Base-by-base conservation (phyloP, 345 rosid genomes). In the Clausena lansium region DNA sequence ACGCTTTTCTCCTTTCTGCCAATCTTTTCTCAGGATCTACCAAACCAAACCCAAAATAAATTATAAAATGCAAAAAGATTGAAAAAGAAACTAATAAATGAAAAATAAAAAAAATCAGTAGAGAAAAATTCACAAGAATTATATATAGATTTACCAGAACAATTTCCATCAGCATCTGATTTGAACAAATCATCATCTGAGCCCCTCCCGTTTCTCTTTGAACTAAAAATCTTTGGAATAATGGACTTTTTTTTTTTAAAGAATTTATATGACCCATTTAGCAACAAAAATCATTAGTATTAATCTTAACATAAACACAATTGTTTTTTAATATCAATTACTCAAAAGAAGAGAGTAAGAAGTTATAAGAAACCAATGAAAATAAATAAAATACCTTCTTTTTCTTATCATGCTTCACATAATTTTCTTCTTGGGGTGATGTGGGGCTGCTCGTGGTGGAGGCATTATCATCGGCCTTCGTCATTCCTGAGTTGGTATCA, bases 201-300 rank as follows among this genome's bases (percentile, higher is more conserved):
- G 41, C 71, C 71, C 81, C 88, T 86, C 36, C 81, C 81, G 75
- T 64, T 81, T 77, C 82, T 78, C 83, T 80, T 91, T 35, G 93
- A 85, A 77, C 92, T 83, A 39, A 94, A 94, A 67, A 90, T 85
- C 89, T 89, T 94, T 10, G 97, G 97, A 70, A 91, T 80, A 67
- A 87, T 89, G 57, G 88, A 91, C 91, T 89, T 82, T 76, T 63
- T 57, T 52, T 38, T 60, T 54, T 15, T 15, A 35, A 67, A 67
- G 24, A 4, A 45, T 45, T 45, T 45, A 9, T 30, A 1, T 11
- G n/a, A 30, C 15, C 68, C 71, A 17, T 70, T 61, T 39, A 33
- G 8, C 32, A 63, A 39, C 0, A 11, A 45, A 73, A 70, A 68
- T 72, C 5, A 70, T 39, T n/a, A 50, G 47, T 7, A 41, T 6